These are phyloP conservation scores for Kodamaea lidongshanica DNA, from an alignment of 805 yeast genomes.

Conservation along the genomic window DNA sequence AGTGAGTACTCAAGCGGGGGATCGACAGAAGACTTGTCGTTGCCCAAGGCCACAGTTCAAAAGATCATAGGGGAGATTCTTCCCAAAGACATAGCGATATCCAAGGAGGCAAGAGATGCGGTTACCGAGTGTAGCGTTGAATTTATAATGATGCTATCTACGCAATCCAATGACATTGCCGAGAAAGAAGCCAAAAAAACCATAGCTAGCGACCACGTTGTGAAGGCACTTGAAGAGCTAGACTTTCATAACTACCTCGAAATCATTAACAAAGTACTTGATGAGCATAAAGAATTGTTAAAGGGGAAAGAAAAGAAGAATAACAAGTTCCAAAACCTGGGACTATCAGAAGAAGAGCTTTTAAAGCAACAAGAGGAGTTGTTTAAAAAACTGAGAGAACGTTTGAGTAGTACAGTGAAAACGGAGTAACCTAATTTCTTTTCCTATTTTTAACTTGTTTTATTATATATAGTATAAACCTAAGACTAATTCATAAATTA, in stretches of 20 bases:
- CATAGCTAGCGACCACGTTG: slow-evolving; percentile 92
- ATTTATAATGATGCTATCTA: slow-evolving; percentile 88
- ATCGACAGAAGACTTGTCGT: slow-evolving; percentile 33
- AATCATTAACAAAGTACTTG: slow-evolving; percentile 69
- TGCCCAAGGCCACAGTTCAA: slow-evolving; percentile 83
- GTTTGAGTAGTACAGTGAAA: slow-evolving; percentile 35
- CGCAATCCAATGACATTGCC: slow-evolving; percentile 92
- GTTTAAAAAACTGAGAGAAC: slow-evolving; percentile 69
- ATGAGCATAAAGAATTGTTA: slow-evolving; percentile 80
- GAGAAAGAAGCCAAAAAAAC: slow-evolving; percentile 95
- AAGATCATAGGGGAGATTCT: slow-evolving; percentile 86
- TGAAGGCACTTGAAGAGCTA: slow-evolving; percentile 78
- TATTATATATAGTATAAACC: slow-evolving; percentile 29
- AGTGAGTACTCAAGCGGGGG: slow-evolving; percentile 32
- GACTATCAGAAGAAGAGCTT: slow-evolving; percentile 86
- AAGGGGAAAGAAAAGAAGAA: slow-evolving; percentile 87
- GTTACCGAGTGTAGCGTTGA: slow-evolving; percentile 94
- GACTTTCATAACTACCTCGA: slow-evolving; percentile 84
- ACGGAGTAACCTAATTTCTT: slow-evolving; percentile 7
- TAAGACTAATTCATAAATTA: slow-evolving; percentile 60
- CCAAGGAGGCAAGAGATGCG: slow-evolving; percentile 92
- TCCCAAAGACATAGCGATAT: slow-evolving; percentile 80
- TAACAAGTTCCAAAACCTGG: slow-evolving; percentile 89
- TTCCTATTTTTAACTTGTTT: slow-evolving; percentile 4
- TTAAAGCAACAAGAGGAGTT: slow-evolving; percentile 88